Evolutionary conservation across 371 early-diverging fungal genomes (phyloP).

Genomic region (Rhizopus delemar): DNA sequence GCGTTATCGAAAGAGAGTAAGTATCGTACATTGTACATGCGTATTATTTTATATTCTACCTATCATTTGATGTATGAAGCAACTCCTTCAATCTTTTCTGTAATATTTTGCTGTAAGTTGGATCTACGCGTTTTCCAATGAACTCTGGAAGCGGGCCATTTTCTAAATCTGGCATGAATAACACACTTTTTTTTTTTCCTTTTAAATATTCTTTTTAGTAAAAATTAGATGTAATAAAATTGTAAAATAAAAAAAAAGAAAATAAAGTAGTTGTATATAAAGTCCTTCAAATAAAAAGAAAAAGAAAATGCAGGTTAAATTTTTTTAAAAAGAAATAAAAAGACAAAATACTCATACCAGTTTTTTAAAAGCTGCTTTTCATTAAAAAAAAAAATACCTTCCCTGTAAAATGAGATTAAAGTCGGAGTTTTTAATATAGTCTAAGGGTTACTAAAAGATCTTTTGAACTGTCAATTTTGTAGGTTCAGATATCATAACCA

Average conservation of each 20-base stretch:
- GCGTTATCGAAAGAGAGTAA: background rate
- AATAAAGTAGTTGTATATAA: background rate
- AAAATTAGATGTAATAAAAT: conserved; percentile 4
- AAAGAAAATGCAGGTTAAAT: background rate
- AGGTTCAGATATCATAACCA: too few species aligned
- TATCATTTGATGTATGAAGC: conserved; percentile 37
- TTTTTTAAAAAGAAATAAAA: background rate
- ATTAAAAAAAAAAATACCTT: conserved; percentile 2
- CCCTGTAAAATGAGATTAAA: background rate
- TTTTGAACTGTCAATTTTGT: too few species aligned
- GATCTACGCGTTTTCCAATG: conserved; percentile 57
- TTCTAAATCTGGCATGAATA: conserved; percentile 20
- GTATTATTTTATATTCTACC: conserved; percentile 29
- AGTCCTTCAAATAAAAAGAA: background rate
- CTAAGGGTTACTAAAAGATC: background rate
- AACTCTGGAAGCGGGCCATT: conserved; percentile 29
- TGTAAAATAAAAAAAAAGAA: conserved; percentile 4
- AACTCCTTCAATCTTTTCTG: conserved; percentile 46
- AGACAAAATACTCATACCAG: background rate
- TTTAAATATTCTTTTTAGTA: conserved; percentile 5
- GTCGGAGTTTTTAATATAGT: background rate
- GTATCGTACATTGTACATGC: background rate
- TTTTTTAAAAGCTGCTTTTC: conserved; percentile 4
- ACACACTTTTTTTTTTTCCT: background rate
- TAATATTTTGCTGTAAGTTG: conserved; percentile 45